Evolutionary conservation across 371 early-diverging fungal species (phyloP), one percentile per base, ranked within the genome.

Genomic region (Apophysomyces ossiformis): DNA sequence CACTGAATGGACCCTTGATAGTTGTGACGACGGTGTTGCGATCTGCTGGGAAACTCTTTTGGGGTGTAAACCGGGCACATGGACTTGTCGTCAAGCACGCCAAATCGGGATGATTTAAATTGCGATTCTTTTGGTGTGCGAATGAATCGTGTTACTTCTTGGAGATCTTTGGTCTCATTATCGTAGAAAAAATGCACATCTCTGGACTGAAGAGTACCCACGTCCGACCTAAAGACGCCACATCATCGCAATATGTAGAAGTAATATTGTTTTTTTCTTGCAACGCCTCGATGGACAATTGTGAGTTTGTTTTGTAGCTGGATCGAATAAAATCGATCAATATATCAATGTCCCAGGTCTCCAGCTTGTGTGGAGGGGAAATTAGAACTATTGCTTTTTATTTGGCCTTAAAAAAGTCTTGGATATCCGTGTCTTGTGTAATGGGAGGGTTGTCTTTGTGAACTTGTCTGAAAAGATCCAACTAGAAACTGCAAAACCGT

Each of bases 181-280:
- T 21, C 21, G 5, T 50, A 21, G 1, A 21, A 9, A 9, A 50
- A 50, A 50, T 50, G n/a, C 21, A 70, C 58, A 60, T 69, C 70
- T 8, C 69, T 11, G 16, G 13, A 57, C 57, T 71, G 72, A 11
- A 71, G 7, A 32, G 54, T 43, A 1, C 67, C 66, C 6, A 75
- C n/a, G 54, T 75, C 71, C 1, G 66, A 65, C 0, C 71, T n/a
- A 26, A 67, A 67, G 65, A 4, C 71, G 18, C 64, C 69, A 68
- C 67, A 75, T 69, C 1, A 68, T 67, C 2, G 57, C 46, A 9
- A 74, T 58, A 2, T 50, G 16, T 12, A 68, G 43, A 11, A 74
- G 13, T 1, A 64, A 1, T 16, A 74, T 47, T 0, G 56, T 37
- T 21, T 70, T 74, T 74, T 18, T 58, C 45, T 69, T 74, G 69